Percentiles rank a stretch among this genome's conserved stretches.
phyloP scores from a whole-genome alignment of 257 asterid species.

The Handroanthus guayacan region DNA sequence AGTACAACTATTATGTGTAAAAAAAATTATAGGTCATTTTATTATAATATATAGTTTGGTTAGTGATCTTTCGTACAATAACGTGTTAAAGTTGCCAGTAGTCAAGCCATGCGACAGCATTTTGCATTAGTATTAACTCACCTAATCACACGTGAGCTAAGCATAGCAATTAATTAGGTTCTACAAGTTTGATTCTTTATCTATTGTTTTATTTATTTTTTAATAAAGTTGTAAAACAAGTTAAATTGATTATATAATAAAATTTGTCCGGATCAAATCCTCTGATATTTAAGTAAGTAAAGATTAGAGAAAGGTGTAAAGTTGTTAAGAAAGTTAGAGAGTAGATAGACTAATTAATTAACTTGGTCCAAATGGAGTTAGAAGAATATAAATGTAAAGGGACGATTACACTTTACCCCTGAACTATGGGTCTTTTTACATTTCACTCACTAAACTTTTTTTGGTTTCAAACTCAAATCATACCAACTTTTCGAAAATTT shows the following conservation, averaged over 20 bases:
- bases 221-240: background rate
- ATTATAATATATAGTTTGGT: conserved; percentile 5
- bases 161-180: conserved; percentile 32
- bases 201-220: background rate
- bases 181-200: background rate
- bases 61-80: conserved; percentile 17
- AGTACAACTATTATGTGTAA: conserved; percentile 20
- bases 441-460: too few species aligned
- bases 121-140: conserved; percentile 21
- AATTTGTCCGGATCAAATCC: too few species aligned
- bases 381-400: too few species aligned
- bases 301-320: too few species aligned
- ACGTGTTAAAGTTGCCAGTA: background rate
- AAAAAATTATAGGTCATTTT: conserved; percentile 17
- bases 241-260: background rate
- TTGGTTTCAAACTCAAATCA: too few species aligned
- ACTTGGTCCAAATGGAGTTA: too few species aligned
- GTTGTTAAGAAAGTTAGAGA: too few species aligned
- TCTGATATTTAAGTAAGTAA: too few species aligned
- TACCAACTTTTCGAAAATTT: too few species aligned
- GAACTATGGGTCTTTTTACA: too few species aligned
- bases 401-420: too few species aligned
- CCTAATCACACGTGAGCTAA: conserved; percentile 41
- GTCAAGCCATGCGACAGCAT: conserved; percentile 12
- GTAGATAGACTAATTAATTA: too few species aligned